Evolutionary conservation across 345 rosid genomes (phyloP).

Genomic region (Rhodamnia argentea): DNA sequence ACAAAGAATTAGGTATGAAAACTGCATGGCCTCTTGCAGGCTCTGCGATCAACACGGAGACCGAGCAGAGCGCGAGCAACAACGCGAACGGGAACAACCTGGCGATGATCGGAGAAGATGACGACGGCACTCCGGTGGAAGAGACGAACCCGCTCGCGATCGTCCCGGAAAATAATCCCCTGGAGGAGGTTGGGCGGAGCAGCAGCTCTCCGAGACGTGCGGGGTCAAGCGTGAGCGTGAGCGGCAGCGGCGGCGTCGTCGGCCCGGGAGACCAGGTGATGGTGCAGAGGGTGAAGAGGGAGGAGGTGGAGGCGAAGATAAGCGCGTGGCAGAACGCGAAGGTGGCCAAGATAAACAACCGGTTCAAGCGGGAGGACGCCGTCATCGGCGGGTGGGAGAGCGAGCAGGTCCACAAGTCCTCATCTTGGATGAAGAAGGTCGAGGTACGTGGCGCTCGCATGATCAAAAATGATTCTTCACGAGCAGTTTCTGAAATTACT

Average conservation of each 20-base stretch:
- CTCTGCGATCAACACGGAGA: constrained; percentile 1
- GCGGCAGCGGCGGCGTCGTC: neutral
- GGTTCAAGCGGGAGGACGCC: constrained; percentile 95
- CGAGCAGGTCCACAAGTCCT: constrained; percentile 72
- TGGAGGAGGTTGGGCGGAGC: neutral
- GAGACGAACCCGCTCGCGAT: constrained; percentile 84
- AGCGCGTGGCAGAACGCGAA: constrained; percentile 93
- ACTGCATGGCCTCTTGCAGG: neutral
- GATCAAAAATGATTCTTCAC: neutral
- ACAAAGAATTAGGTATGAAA: neutral
- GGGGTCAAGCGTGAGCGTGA: neutral
- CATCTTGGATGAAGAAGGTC: constrained; percentile 82
- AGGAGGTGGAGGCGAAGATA: constrained; percentile 90
- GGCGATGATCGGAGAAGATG: constrained; percentile 65
- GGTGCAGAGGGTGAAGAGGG: constrained; percentile 81
- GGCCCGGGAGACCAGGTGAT: constrained; percentile 24
- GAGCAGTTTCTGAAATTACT: neutral
- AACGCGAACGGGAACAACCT: constrained; percentile 15
- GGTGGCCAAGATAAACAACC: constrained; percentile 73
- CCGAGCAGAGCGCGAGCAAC: neutral
- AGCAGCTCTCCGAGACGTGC: neutral
- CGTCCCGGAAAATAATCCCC: constrained; percentile 43
- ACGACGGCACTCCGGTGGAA: constrained; percentile 24
- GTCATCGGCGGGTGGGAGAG: constrained; percentile 82
- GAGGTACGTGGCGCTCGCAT: constrained; percentile 38